phyloP scores from a whole-genome alignment of 768 basidiomycete genomes.

The Leccinum sublutescens region DNA sequence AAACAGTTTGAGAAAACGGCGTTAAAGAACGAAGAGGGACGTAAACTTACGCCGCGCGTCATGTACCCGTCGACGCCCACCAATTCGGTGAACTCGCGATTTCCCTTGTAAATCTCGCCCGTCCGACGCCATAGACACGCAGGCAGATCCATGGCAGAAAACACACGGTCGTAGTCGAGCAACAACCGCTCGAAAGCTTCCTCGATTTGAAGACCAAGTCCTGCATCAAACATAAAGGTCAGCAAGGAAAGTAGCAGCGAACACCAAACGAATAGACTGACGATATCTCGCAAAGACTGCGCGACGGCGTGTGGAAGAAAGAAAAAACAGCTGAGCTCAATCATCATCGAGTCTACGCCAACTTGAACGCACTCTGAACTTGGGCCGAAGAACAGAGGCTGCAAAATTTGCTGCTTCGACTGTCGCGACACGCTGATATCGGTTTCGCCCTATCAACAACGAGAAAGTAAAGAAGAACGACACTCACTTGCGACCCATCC shows the following conservation, averaged over 20 bases:
- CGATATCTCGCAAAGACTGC: neutral
- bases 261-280: neutral
- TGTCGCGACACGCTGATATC: constrained; percentile 77
- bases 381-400: constrained; percentile 55
- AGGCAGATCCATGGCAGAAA: constrained; percentile 94
- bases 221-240: constrained; percentile 32
- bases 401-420: constrained; percentile 88
- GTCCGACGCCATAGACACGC: constrained; percentile 96
- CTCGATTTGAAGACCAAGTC: constrained; percentile 93
- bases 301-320: too few species aligned
- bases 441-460: constrained; percentile 53
- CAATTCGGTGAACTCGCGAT: constrained; percentile 91
- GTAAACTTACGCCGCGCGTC: constrained; percentile 73
- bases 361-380: neutral
- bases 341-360: neutral
- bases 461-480: neutral
- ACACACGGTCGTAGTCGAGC: constrained; percentile 92
- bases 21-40: neutral
- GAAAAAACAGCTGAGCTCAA: neutral
- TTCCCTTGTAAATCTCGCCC: constrained; percentile 98
- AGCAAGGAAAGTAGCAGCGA: neutral
- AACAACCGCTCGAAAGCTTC: constrained; percentile 95
- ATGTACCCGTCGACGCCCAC: constrained; percentile 84
- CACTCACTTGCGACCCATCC: constrained; percentile 91
- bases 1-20: neutral